Evolutionary conservation across 2,329 filamentous ascomycete genomes (phyloP), one percentile per base, ranked within the genome.

Genomic region (Thielaviopsis musarum): DNA sequence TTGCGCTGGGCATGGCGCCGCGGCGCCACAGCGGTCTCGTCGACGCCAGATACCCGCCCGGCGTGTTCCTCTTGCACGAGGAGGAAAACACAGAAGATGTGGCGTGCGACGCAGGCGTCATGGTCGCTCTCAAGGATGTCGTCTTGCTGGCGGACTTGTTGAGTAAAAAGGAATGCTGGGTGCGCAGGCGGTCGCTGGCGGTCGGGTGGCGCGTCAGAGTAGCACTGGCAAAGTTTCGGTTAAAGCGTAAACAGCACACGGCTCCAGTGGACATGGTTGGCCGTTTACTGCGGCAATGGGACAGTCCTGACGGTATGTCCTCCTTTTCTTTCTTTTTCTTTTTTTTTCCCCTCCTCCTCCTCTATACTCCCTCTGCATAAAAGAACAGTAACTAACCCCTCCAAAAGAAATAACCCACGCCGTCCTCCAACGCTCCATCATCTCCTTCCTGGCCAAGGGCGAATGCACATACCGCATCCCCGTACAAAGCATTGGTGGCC

Each of bases 11-110:
- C 45, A 19, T 58, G 53, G 65, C 56, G 67, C 67, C 67, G 66
- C 67, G 0, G 66, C 67, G 15, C 38, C 38, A 45, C 38, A n/a
- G 30, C 30, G 10, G 30, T 2, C 6, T 9, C 82, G 0, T 72
- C 71, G 53, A 86, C 62, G 15, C 38, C 13, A 7, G 15, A 2
- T 67, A 66, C 3, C 56, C 38, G 51, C 59, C 59, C 1, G 59
- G 59, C 19, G 38, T 61, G 22, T 52, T 61, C n/a, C 41, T 58
- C 13, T 26, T 61, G 38, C 59, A 61, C 5, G 68, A 65, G 52
- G 66, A 67, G 57, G 67, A 65, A 30, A 68, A 65, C 28, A 64
- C 56, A 60, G 45, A 62, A 56, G 22, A 53, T 45, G 13, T 57
- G 38, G 9, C 55, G 41, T 19, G 28, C 54, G 57, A 63, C 58